Base-by-base conservation (phyloP, 2,329 filamentous ascomycete species). In the Coniochaeta sp. region DNA sequence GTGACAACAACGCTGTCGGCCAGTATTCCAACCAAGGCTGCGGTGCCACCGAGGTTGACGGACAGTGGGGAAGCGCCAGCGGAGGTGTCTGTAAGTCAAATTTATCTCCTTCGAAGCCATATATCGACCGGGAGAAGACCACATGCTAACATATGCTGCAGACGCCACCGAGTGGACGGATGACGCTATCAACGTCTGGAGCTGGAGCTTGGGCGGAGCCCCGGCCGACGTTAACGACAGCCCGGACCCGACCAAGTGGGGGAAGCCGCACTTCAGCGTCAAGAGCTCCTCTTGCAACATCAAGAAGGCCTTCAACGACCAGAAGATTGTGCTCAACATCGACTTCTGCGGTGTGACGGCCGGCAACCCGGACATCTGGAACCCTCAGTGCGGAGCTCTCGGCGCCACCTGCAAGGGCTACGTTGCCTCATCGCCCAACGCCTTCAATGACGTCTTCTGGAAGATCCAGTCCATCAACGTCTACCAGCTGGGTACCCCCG, bases 301-400 rank as follows among this genome's bases (percentile, higher is more conserved):
- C 64, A 75, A 84, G 63, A 71, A 71, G 1, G 79, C 83, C 67
- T 89, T 95, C 72, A 76, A 75, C 62, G 77, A 86, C 68, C 83
- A 93, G 77, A 83, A 86, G 66, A 83, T 96, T 62, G 84, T 91
- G 59, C 82, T 92, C 66, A 85, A 91, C 76, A 90, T 89, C 52
- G 72, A 86, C 33, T 88, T 93, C 71, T 93, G 90, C 70, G 90
- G 89, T 19, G 82, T 86, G 66, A 89, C 87, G 77, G 87, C 88
- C 1, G 86, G 71, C 58, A 66, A 67, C 44, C 43, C 61, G 4
- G 60, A 62, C 16, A 62, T 68, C 44, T 75, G 71, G 69, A 62
- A 57, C 55, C n/a, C 31, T 9, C 31, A 57, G 56, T 58, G 56
- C 34, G 55, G 59, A 55, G 68, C 72, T 8, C 61, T 62, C 19